These are phyloP conservation scores for Agroathelia rolfsii DNA, from an alignment of 1,284 basidiomycete species.

Conservation along the genomic window DNA sequence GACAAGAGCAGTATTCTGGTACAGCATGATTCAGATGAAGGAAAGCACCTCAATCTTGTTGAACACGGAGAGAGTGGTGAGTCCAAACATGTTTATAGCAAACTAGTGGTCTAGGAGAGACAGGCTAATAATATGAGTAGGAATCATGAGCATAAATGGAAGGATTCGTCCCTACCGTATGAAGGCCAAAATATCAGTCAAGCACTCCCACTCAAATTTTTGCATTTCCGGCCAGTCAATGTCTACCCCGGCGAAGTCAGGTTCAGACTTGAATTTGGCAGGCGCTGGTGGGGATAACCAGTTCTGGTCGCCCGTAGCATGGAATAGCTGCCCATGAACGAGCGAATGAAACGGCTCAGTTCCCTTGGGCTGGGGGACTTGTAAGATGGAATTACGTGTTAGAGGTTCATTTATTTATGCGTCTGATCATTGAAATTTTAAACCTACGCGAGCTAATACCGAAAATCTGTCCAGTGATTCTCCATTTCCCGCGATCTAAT, in stretches of 20 bases:
- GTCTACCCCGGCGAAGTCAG: conserved; percentile 26
- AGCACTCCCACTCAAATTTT: conserved; percentile 40
- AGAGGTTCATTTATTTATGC: too few species aligned
- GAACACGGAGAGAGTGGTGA: too few species aligned
- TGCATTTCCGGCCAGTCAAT: conserved; percentile 31
- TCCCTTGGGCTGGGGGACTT: conserved; percentile 24
- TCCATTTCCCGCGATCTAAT: conserved; percentile 19
- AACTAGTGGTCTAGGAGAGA: too few species aligned
- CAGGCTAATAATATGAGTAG: too few species aligned
- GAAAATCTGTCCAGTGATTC: conserved; percentile 27
- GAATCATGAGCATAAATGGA: too few species aligned
- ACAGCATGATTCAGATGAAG: too few species aligned
- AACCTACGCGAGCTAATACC: conserved; percentile 38
- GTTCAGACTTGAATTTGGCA: conserved; percentile 23
- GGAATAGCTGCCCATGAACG: conserved; percentile 32
- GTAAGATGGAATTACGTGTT: conserved; percentile 31
- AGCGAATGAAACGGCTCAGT: conserved; percentile 29
- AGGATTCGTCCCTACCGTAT: conserved; percentile 40
- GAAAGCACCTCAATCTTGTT: too few species aligned
- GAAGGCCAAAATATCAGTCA: conserved; percentile 39
- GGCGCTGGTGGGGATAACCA: conserved; percentile 34
- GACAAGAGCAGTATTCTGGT: too few species aligned
- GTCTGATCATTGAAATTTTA: too few species aligned
- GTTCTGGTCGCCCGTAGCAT: conserved; percentile 24
- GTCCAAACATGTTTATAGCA: too few species aligned